These are phyloP conservation scores for Colletotrichum truncatum DNA, from an alignment of 2,329 filamentous ascomycete species.

Conservation along the genomic window DNA sequence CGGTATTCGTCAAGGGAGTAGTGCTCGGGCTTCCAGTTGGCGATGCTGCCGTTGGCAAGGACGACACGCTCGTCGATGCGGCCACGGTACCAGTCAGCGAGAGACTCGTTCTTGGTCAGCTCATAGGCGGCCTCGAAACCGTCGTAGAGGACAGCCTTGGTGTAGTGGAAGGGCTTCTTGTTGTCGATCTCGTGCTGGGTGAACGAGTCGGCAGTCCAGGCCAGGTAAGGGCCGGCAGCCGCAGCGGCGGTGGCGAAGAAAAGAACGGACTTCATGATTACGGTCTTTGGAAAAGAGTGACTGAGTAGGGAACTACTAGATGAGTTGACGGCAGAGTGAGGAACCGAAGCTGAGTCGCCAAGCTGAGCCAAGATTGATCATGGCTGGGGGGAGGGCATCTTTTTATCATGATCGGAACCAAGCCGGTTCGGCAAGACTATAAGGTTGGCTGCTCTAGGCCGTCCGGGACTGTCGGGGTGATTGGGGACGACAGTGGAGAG, in stretches of 20 bases:
- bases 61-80: constrained; percentile 57
- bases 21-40: constrained; percentile 35
- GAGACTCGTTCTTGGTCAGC: constrained; percentile 52
- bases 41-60: constrained; percentile 53
- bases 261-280: constrained; percentile 27
- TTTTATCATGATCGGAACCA: constrained; percentile 17
- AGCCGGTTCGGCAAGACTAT: constrained; percentile 16
- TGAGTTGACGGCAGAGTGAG: constrained; percentile 10
- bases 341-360: constrained; percentile 23
- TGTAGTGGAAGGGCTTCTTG: constrained; percentile 52
- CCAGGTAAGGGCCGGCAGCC: constrained; percentile 38
- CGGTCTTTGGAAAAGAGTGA: not conserved
- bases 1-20: constrained; percentile 64
- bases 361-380: not conserved
- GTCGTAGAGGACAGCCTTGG: constrained; percentile 55
- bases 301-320: constrained; percentile 2
- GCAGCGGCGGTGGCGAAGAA: constrained; percentile 29
- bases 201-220: constrained; percentile 58
- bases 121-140: constrained; percentile 57
- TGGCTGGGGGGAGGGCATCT: not conserved
- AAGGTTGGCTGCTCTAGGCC: not conserved
- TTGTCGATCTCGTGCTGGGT: constrained; percentile 48
- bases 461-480: constrained; percentile 18
- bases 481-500: constrained; percentile 15
- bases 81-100: constrained; percentile 53